Base-by-base conservation (phyloP, 2,329 filamentous ascomycete genomes). In the Aureobasidium subglaciale region DNA sequence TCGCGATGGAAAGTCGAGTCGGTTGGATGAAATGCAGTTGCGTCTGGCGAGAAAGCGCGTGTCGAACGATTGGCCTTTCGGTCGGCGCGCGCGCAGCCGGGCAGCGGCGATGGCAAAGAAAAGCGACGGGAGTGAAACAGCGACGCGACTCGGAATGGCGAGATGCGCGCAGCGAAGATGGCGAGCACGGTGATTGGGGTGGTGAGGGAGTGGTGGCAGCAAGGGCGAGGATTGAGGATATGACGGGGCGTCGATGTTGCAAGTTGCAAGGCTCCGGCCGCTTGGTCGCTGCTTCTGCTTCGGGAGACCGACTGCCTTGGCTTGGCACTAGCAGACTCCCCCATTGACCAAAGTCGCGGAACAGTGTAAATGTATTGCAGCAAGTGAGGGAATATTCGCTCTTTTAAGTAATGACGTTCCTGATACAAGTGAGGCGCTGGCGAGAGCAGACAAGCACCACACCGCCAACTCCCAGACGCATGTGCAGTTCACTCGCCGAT, bases 1-100 rank as follows among this genome's bases (percentile, higher is more conserved):
- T 43, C 5, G 29, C n/a, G 50, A 43, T 42, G 20, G 27, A 25
- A 6, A 22, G 13, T n/a, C 5, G 30, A 11, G 48, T 13, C 8
- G 20, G 24, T 25, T 30, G 25, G 48, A 52, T 52, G 48, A 10
- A 41, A 30, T 22, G 16, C n/a, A n/a, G 29, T n/a, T 54, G 50
- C 38, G 24, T 50, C 34, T 50, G 50, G 38, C 50, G 27, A 25
- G 27, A 30, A 16, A 42, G 50, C 50, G 50, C 50, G 50, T 54
- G 50, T 54, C 50, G 50, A 54, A 38, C 50, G 38, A 54, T 32
- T 42, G 50, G 50, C 50, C 50, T 42, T 34, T 42, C 50, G 38
- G 27, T 34, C 50, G 50, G 50, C 50, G 50, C 50, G 48, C 48
- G 50, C 50, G 29, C 50, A 54, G 50, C 29, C 38, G 50, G 50